phyloP scores from a whole-genome alignment of 2,329 filamentous ascomycete genomes.

The Alternaria longipes region DNA sequence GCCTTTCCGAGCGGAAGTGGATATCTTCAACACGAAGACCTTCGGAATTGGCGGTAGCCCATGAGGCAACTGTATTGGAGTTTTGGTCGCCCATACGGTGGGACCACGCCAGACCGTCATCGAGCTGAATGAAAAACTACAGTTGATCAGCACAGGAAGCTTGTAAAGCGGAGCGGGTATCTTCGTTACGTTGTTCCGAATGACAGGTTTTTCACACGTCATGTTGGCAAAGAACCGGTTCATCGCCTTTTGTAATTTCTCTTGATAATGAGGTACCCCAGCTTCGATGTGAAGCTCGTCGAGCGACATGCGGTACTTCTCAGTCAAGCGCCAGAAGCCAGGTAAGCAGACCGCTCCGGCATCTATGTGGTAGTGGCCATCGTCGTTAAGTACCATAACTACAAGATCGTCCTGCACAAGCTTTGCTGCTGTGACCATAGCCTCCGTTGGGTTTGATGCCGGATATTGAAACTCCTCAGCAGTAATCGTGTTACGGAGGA shows the following conservation, averaged over 20 bases:
- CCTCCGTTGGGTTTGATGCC: conserved; percentile 1
- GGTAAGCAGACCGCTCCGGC: conserved; percentile 6
- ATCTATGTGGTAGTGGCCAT: conserved; percentile 11
- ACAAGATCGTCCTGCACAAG: conserved; percentile 5
- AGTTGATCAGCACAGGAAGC: not conserved
- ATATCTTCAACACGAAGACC: conserved; percentile 7
- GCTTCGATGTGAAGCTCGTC: conserved; percentile 5
- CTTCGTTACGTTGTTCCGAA: conserved; percentile 1
- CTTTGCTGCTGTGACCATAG: conserved; percentile 9
- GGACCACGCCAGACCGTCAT: conserved; percentile 7
- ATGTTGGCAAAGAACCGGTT: conserved; percentile 6
- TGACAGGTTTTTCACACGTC: conserved; percentile 4
- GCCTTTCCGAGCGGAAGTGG: conserved; percentile 1
- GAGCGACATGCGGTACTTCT: conserved; percentile 10
- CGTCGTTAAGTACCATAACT: conserved; percentile 2
- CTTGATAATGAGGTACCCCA: conserved; percentile 5
- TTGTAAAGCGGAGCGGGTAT: not conserved
- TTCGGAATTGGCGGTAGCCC: conserved; percentile 4
- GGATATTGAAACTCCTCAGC: not conserved
- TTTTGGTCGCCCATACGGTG: conserved; percentile 9
- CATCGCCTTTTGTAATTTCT: conserved; percentile 9
- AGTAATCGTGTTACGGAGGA: conserved; percentile 1
- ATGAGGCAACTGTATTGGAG: conserved; percentile 1
- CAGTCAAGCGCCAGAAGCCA: conserved; percentile 3
- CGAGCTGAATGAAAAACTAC: conserved; percentile 6